Conservation (phyloP, 2,329 filamentous ascomycete species). For the Emergomyces pasteurianus region DNA sequence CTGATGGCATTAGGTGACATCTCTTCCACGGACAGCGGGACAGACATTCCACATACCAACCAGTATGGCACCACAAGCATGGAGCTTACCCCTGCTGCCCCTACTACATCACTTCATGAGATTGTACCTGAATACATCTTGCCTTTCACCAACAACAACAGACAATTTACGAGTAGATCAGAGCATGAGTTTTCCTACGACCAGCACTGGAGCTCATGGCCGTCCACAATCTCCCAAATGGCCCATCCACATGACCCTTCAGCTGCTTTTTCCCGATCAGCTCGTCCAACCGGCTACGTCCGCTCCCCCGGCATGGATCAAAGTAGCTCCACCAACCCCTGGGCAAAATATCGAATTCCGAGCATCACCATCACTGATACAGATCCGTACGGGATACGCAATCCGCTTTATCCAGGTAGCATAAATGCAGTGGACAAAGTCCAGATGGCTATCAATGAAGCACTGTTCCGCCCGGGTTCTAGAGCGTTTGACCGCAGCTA, state of each 20-base stretch:
- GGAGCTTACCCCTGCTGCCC: not conserved
- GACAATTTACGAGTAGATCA: not conserved
- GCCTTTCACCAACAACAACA: not conserved
- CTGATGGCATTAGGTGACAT: not conserved
- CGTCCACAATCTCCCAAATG: not conserved
- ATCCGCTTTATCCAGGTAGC: slow-evolving; percentile 4
- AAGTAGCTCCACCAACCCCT: not conserved
- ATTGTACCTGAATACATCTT: not conserved
- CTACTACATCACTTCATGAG: not conserved
- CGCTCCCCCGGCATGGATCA: slow-evolving; percentile 16
- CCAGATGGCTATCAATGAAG: slow-evolving; percentile 4
- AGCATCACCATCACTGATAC: slow-evolving; percentile 9
- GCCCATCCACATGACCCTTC: slow-evolving; percentile 1
- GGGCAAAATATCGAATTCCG: slow-evolving; percentile 7
- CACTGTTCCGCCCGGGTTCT: slow-evolving; percentile 7
- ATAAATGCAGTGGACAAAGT: slow-evolving; percentile 3
- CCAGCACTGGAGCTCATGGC: not conserved
- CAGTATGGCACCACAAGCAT: not conserved
- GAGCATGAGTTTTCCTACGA: not conserved
- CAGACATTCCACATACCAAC: not conserved
- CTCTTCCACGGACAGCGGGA: too few relatives aligned
- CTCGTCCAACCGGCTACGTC: slow-evolving; percentile 1
- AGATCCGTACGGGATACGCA: slow-evolving; percentile 6
- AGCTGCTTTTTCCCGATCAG: not conserved
- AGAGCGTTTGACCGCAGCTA: slow-evolving; percentile 1